Conservation (phyloP, 179 eudicot species). For the Drosera spatulata region DNA sequence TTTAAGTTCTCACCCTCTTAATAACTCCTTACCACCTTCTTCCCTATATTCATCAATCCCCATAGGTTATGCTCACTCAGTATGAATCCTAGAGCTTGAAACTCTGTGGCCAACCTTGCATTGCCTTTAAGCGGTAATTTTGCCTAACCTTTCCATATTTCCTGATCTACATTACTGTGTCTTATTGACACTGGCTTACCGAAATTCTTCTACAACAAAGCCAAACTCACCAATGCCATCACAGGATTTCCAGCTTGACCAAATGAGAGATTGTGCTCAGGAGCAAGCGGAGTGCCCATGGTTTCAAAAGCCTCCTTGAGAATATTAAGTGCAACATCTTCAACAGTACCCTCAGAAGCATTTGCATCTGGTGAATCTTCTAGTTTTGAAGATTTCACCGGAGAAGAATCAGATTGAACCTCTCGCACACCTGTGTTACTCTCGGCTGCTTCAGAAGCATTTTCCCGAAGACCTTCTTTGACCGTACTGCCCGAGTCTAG, state of each 20-base stretch:
- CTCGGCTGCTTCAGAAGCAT: slow-evolving; percentile 28
- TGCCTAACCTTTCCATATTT: too few relatives aligned
- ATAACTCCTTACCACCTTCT: too few relatives aligned
- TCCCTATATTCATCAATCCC: too few relatives aligned
- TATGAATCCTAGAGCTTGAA: too few relatives aligned
- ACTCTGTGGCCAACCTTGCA: too few relatives aligned
- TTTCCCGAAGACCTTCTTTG: slow-evolving; percentile 26
- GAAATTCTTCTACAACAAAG: background rate
- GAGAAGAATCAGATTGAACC: slow-evolving; percentile 21
- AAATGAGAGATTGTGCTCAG: slow-evolving; percentile 52
- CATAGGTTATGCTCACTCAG: too few relatives aligned
- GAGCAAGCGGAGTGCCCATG: slow-evolving; percentile 47
- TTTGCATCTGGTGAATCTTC: slow-evolving; percentile 31
- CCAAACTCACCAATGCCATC: slow-evolving; percentile 72
- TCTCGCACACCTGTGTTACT: slow-evolving; percentile 12
- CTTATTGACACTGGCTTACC: background rate
- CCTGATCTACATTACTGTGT: too few relatives aligned
- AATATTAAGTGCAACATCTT: slow-evolving; percentile 54
- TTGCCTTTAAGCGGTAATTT: too few relatives aligned
- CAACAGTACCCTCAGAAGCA: slow-evolving; percentile 22
- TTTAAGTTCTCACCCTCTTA: too few relatives aligned
- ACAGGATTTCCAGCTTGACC: slow-evolving; percentile 95
- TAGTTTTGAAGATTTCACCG: slow-evolving; percentile 28
- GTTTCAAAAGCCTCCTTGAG: slow-evolving; percentile 86
- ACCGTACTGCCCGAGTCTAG: slow-evolving; percentile 42